Evolutionary conservation across 2,329 filamentous ascomycete species (phyloP).

Genomic region (Ceratocystis ficicola): DNA sequence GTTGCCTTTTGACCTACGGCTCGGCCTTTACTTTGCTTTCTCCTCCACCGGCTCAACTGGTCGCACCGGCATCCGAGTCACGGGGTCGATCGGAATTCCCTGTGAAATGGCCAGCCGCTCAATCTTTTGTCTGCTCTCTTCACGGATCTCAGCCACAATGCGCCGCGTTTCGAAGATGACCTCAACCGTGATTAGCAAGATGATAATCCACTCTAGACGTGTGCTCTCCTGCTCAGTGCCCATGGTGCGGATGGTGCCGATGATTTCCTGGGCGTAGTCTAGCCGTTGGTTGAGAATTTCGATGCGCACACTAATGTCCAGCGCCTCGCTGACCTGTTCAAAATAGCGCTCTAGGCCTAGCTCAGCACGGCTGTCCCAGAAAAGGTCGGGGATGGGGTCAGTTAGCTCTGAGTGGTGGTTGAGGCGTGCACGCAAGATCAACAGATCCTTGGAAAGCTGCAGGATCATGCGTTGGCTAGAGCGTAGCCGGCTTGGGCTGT

Average conservation of each 20-base stretch:
- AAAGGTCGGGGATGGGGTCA: conserved; percentile 86
- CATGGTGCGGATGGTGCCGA: conserved; percentile 73
- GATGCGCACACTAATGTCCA: conserved; percentile 87
- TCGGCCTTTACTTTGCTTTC: neutral
- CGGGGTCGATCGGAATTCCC: conserved; percentile 19
- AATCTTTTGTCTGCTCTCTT: conserved; percentile 29
- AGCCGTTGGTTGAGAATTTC: conserved; percentile 91
- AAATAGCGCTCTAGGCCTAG: conserved; percentile 89
- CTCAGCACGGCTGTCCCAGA: conserved; percentile 88
- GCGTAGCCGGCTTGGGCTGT: conserved; percentile 41
- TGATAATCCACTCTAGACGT: conserved; percentile 89
- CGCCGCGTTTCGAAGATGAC: conserved; percentile 74
- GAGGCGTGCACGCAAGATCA: conserved; percentile 78
- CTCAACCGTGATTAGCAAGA: conserved; percentile 82
- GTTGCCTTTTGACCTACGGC: neutral
- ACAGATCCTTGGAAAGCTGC: conserved; percentile 82
- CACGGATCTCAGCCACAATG: conserved; percentile 51
- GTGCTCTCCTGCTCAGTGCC: conserved; percentile 83
- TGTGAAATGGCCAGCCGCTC: conserved; percentile 19
- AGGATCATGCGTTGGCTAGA: conserved; percentile 63
- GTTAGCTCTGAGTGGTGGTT: conserved; percentile 97
- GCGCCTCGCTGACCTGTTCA: conserved; percentile 75
- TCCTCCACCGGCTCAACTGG: neutral
- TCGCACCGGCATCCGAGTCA: conserved; percentile 15
- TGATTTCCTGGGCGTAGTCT: conserved; percentile 94